Conservation (phyloP, 208 protist species). For the Crithidia fasciculata region DNA sequence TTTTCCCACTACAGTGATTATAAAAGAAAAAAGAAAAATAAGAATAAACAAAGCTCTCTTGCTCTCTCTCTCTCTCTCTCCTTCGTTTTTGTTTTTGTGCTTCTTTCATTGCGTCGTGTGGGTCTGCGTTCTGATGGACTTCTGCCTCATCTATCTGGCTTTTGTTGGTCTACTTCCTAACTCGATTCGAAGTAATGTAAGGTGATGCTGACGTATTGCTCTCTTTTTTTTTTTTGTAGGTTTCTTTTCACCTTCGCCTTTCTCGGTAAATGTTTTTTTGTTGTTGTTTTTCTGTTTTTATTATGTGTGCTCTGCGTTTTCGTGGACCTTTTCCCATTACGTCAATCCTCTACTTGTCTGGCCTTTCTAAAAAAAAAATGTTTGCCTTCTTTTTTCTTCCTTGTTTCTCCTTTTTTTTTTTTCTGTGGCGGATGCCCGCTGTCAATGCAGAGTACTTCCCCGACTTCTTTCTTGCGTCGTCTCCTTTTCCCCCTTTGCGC, state of each 20-base stretch:
- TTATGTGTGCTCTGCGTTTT: background rate
- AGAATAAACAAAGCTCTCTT: background rate
- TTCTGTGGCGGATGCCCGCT: background rate
- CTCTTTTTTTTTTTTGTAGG: background rate
- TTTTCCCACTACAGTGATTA: too few relatives aligned
- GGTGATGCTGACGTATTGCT: too few relatives aligned
- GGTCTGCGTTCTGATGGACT: too few relatives aligned
- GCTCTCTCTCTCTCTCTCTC: constrained; percentile 24
- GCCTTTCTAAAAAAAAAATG: background rate
- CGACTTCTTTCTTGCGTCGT: background rate
- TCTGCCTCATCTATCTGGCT: too few relatives aligned
- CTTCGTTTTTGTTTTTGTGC: background rate
- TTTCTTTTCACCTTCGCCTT: background rate
- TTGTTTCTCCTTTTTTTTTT: background rate
- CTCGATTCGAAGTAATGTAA: too few relatives aligned
- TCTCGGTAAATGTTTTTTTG: background rate
- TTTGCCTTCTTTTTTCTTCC: background rate
- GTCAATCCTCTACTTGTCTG: background rate
- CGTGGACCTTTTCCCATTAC: background rate
- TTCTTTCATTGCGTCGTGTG: too few relatives aligned
- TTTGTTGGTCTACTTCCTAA: too few relatives aligned
- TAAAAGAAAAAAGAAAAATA: too few relatives aligned
- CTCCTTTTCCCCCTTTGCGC: background rate
- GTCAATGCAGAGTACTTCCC: background rate
- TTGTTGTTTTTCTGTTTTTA: background rate